phyloP scores from a whole-genome alignment of 495 filamentous ascomycete species.

The Xylaria telfairii region DNA sequence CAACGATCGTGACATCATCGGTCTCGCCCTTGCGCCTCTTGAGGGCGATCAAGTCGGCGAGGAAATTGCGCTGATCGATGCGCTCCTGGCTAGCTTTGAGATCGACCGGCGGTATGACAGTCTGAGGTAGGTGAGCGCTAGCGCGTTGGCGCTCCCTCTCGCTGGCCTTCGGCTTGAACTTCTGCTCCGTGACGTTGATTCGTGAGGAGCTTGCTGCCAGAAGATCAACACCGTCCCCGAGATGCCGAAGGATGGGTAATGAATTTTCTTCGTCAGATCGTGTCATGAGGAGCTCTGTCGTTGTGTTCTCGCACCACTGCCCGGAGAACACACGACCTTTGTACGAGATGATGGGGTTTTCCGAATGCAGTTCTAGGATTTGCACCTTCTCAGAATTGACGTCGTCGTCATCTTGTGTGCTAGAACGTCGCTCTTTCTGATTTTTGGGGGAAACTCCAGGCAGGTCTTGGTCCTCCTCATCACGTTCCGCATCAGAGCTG shows the following conservation, averaged over 20 bases:
- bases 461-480: slow-evolving; percentile 41
- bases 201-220: slow-evolving; percentile 63
- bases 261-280: slow-evolving; percentile 47
- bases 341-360: slow-evolving; percentile 75
- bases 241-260: slow-evolving; percentile 48
- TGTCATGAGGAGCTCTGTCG: slow-evolving; percentile 78
- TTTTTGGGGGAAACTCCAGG: slow-evolving; percentile 28
- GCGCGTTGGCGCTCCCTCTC: slow-evolving; percentile 18
- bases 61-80: slow-evolving; percentile 51
- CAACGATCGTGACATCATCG: slow-evolving; percentile 58
- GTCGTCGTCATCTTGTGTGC: slow-evolving; percentile 1
- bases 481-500: slow-evolving; percentile 31
- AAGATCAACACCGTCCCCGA: slow-evolving; percentile 62
- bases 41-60: slow-evolving; percentile 52
- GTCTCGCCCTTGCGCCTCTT: slow-evolving; percentile 61
- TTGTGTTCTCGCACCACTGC: slow-evolving; percentile 76
- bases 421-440: not conserved
- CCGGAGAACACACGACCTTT: slow-evolving; percentile 76
- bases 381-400: slow-evolving; percentile 63
- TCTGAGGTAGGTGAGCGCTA: slow-evolving; percentile 7
- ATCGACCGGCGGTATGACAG: slow-evolving; percentile 33
- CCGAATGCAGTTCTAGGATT: slow-evolving; percentile 76
- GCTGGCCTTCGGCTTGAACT: slow-evolving; percentile 37
- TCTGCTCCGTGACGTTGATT: slow-evolving; percentile 49
- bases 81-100: slow-evolving; percentile 29